Evolutionary conservation across 805 yeast species (phyloP).

Genomic region (Crinitomyces ghanaensis): DNA sequence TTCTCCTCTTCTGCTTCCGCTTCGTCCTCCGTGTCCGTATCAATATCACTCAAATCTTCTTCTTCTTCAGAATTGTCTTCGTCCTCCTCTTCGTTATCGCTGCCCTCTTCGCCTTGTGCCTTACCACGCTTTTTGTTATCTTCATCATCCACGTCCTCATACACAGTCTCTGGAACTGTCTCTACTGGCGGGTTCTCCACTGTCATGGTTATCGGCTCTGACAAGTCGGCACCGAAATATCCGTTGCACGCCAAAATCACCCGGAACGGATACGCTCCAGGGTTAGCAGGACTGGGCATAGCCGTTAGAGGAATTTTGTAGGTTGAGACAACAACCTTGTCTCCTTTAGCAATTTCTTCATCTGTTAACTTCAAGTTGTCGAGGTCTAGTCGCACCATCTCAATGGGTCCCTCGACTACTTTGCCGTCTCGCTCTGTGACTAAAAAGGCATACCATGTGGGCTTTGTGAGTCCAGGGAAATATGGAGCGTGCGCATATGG

Average conservation of each 20-base stretch:
- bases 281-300: conserved; percentile 69
- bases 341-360: conserved; percentile 32
- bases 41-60: conserved; percentile 40
- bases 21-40: conserved; percentile 57
- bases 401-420: conserved; percentile 56
- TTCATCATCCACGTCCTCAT: conserved; percentile 66
- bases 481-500: conserved; percentile 62
- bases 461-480: conserved; percentile 47
- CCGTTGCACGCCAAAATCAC: conserved; percentile 58
- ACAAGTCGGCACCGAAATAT: conserved; percentile 74
- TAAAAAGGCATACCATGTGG: conserved; percentile 59
- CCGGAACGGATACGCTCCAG: conserved; percentile 58
- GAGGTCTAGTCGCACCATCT: conserved; percentile 40
- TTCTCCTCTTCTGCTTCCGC: conserved; percentile 22
- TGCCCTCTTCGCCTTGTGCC: conserved; percentile 37
- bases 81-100: conserved; percentile 33
- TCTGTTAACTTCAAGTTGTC: conserved; percentile 43
- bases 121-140: conserved; percentile 55
- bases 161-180: conserved; percentile 52
- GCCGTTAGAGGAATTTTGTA: conserved; percentile 62
- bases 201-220: conserved; percentile 56
- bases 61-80: too few relatives aligned
- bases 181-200: conserved; percentile 45
- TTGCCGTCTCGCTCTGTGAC: conserved; percentile 68
- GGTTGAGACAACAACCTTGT: conserved; percentile 45